Evolutionary conservation across 2,329 filamentous ascomycete genomes (phyloP).

Genomic region (Eutypella sp.): DNA sequence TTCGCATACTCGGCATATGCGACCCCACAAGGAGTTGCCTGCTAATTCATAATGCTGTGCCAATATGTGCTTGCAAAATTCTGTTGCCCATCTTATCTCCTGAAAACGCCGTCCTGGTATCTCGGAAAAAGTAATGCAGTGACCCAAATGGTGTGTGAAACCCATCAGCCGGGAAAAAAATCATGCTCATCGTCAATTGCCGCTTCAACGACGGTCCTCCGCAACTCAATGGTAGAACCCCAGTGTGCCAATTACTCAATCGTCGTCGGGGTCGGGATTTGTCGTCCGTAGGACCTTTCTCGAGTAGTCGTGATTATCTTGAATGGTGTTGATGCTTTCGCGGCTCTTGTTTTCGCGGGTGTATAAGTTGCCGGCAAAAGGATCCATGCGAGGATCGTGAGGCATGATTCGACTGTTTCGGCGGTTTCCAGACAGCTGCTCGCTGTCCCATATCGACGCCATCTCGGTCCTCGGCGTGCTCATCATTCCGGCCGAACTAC

Average conservation of each 20-base stretch:
- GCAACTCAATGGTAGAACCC: slow-evolving; percentile 3
- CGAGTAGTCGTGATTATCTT: slow-evolving; percentile 63
- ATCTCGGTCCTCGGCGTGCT: slow-evolving; percentile 40
- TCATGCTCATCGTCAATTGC: slow-evolving; percentile 30
- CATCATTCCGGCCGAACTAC: slow-evolving; percentile 47
- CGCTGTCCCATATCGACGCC: slow-evolving; percentile 33
- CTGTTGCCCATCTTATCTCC: slow-evolving; percentile 17
- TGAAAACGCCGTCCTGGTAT: slow-evolving; percentile 42
- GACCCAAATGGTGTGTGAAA: slow-evolving; percentile 25
- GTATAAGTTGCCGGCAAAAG: slow-evolving; percentile 54
- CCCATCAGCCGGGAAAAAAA: slow-evolving; percentile 12
- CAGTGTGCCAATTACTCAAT: slow-evolving; percentile 15
- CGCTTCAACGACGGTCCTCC: slow-evolving; percentile 10
- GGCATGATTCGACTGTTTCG: slow-evolving; percentile 52
- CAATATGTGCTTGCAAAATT: slow-evolving; percentile 16
- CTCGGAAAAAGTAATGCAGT: slow-evolving; percentile 36
- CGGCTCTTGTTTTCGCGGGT: slow-evolving; percentile 51
- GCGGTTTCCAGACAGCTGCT: slow-evolving; percentile 37
- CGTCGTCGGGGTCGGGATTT: slow-evolving; percentile 52
- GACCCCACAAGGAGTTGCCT: slow-evolving; percentile 2
- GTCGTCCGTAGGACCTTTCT: slow-evolving; percentile 57
- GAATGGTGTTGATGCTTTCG: slow-evolving; percentile 59
- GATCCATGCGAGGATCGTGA: slow-evolving; percentile 60
- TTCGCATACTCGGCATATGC: too few relatives aligned
- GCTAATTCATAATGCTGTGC: slow-evolving; percentile 9